Evolutionary conservation across 2,329 filamentous ascomycete genomes (phyloP).

Genomic region (Xylariaceae sp.): DNA sequence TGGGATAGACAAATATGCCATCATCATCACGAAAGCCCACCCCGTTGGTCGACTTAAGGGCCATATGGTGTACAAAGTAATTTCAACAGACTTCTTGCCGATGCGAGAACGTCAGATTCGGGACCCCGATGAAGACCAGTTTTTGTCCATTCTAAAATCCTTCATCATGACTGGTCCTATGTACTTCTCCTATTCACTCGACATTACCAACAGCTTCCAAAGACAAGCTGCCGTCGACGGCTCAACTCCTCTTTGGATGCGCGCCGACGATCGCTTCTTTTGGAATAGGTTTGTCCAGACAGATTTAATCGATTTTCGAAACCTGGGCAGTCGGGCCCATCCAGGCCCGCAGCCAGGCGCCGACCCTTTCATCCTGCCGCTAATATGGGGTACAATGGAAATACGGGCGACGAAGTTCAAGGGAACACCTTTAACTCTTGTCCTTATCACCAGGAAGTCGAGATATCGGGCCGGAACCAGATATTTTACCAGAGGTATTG

Average conservation of each 20-base stretch:
- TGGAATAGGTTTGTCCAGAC: constrained; percentile 94
- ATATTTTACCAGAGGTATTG: constrained; percentile 90
- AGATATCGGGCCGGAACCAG: constrained; percentile 84
- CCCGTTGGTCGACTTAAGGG: constrained; percentile 88
- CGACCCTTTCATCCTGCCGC: constrained; percentile 89
- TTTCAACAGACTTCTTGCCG: constrained; percentile 86
- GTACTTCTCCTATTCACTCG: constrained; percentile 97
- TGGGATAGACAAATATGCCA: constrained; percentile 78
- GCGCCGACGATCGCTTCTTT: constrained; percentile 95
- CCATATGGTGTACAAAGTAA: constrained; percentile 92
- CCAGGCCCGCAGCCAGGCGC: constrained; percentile 65
- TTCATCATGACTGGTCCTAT: constrained; percentile 80
- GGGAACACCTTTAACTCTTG: constrained; percentile 74
- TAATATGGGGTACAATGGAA: constrained; percentile 94
- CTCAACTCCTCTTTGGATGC: constrained; percentile 75
- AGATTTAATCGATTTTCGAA: constrained; percentile 85
- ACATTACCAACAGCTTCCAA: constrained; percentile 96
- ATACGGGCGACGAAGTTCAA: constrained; percentile 85
- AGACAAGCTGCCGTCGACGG: constrained; percentile 74
- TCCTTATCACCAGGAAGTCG: constrained; percentile 82
- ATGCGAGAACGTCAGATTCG: constrained; percentile 87
- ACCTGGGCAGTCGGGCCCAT: constrained; percentile 54
- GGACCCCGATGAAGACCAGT: constrained; percentile 91
- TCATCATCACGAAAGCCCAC: constrained; percentile 91
- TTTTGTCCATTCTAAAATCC: constrained; percentile 73